phyloP scores from a whole-genome alignment of 2,329 filamentous ascomycete species.

The Fusarium caatingaense region DNA sequence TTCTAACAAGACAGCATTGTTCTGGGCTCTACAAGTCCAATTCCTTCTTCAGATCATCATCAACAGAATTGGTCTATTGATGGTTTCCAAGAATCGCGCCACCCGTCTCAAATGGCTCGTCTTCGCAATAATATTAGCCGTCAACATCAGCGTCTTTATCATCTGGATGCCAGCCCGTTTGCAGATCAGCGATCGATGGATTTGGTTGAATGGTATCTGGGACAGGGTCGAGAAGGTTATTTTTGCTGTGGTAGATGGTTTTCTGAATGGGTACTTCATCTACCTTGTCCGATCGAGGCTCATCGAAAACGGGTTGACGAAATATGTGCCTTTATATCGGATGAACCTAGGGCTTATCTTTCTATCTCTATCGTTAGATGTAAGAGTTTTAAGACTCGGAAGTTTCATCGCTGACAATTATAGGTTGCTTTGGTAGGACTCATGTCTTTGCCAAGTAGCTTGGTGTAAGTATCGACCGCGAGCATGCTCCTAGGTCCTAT shows the following conservation, averaged over 20 bases:
- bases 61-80: constrained; percentile 62
- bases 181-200: constrained; percentile 54
- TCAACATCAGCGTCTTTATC: constrained; percentile 64
- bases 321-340: constrained; percentile 59
- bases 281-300: constrained; percentile 57
- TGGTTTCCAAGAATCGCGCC: constrained; percentile 51
- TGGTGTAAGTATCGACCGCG: constrained; percentile 35
- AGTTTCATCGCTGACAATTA: neutral
- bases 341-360: constrained; percentile 46
- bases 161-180: constrained; percentile 67
- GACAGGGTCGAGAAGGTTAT: constrained; percentile 64
- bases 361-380: constrained; percentile 45
- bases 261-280: constrained; percentile 64
- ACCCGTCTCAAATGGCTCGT: constrained; percentile 57
- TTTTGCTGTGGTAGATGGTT: constrained; percentile 60
- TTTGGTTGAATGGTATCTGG: constrained; percentile 62
- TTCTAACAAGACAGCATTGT: constrained; percentile 15
- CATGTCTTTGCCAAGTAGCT: constrained; percentile 44
- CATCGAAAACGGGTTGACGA: constrained; percentile 59
- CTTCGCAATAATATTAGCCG: constrained; percentile 57
- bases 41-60: constrained; percentile 66
- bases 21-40: constrained; percentile 60
- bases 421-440: constrained; percentile 44
- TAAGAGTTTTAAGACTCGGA: neutral
- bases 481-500: fast-evolving